Conservation (phyloP, 2,329 filamentous ascomycete genomes). For the Pestalotiopsis sp. region DNA sequence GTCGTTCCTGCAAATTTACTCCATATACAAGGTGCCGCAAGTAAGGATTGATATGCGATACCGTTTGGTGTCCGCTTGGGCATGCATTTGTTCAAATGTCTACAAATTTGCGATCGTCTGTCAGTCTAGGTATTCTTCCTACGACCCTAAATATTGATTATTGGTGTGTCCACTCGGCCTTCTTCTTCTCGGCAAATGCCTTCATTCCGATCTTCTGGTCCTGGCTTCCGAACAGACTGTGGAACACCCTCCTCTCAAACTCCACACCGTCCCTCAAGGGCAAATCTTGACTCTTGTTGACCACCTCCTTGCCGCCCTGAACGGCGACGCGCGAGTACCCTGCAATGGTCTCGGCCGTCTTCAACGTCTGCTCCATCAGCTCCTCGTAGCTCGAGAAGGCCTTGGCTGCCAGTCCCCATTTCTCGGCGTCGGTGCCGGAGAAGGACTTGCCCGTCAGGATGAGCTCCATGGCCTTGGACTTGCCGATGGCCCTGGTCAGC, state of each 20-base stretch:
- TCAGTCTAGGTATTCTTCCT: background rate
- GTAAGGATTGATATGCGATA: background rate
- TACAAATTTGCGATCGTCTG: no score
- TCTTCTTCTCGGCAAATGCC: slow-evolving; percentile 93
- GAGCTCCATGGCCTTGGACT: slow-evolving; percentile 87
- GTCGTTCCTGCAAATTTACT: background rate
- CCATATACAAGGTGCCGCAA: background rate
- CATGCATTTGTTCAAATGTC: background rate
- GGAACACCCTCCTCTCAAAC: slow-evolving; percentile 91
- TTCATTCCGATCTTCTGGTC: slow-evolving; percentile 98
- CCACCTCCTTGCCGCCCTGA: slow-evolving; percentile 92
- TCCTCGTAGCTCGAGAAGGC: slow-evolving; percentile 79
- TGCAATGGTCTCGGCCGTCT: slow-evolving; percentile 87
- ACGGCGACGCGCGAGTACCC: slow-evolving; percentile 84
- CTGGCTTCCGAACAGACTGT: slow-evolving; percentile 86
- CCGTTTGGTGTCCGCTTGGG: background rate
- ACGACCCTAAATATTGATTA: slow-evolving; percentile 37
- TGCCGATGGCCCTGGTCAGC: slow-evolving; percentile 78
- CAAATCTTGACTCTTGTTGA: slow-evolving; percentile 97
- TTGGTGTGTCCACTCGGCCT: slow-evolving; percentile 85
- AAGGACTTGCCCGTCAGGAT: slow-evolving; percentile 86
- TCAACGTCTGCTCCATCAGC: slow-evolving; percentile 76
- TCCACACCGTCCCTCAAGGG: slow-evolving; percentile 87
- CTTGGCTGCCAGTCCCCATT: slow-evolving; percentile 87
- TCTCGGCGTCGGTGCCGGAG: slow-evolving; percentile 77